Conservation (phyloP, 192 early-diverging fungal species). For the Blastocladiella britannica region DNA sequence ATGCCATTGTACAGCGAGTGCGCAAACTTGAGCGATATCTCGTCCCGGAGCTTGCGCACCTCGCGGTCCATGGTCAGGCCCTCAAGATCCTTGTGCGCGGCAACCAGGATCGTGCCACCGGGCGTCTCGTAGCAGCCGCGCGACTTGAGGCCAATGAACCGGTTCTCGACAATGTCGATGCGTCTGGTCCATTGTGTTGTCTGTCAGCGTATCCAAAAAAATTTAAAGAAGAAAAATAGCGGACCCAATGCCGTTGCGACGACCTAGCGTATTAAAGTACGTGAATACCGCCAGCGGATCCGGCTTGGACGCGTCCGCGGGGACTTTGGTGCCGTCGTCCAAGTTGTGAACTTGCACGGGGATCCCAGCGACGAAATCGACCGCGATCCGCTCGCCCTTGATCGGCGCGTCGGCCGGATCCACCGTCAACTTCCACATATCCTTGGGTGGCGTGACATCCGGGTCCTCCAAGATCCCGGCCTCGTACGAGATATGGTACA, state of each 20-base stretch:
- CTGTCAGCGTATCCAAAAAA: too few relatives aligned
- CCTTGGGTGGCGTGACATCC: conserved; percentile 78
- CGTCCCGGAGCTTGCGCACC: conserved; percentile 78
- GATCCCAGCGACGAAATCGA: conserved; percentile 71
- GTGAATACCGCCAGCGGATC: conserved; percentile 67
- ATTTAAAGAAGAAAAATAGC: too few relatives aligned
- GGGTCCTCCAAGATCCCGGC: conserved; percentile 97
- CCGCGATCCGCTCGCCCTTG: conserved; percentile 81
- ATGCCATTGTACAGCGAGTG: conserved; percentile 81
- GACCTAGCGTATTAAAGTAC: conserved; percentile 84
- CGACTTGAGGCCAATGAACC: conserved; percentile 97
- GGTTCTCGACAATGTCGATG: conserved; percentile 98
- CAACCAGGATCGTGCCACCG: conserved; percentile 85
- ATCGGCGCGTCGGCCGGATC: conserved; percentile 93
- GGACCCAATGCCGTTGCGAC: conserved; percentile 97
- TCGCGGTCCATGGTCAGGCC: conserved; percentile 88
- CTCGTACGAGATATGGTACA: conserved; percentile 98
- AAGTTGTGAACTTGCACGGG: conserved; percentile 76
- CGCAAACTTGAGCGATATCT: conserved; percentile 58
- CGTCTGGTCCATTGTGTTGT: too few relatives aligned
- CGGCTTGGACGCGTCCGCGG: conserved; percentile 33
- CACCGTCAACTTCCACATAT: conserved; percentile 98
- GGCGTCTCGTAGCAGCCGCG: conserved; percentile 99
- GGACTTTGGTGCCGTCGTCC: conserved; percentile 36
- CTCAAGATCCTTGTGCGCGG: conserved; percentile 89